These are phyloP conservation scores for Murraya paniculata DNA, from an alignment of 345 rosid species.

Conservation along the genomic window DNA sequence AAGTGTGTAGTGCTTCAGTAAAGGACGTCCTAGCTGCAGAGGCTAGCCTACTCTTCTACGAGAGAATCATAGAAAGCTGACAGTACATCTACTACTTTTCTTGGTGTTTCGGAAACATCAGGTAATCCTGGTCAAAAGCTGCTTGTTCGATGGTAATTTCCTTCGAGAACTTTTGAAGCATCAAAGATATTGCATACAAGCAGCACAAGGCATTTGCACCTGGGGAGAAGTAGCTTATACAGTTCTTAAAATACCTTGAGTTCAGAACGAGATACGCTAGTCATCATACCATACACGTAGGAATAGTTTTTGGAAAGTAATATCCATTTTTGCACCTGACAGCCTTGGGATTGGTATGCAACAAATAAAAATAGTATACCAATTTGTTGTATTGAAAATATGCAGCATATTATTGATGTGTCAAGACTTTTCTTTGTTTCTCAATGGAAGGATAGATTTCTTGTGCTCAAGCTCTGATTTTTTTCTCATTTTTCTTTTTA, in stretches of 20 bases:
- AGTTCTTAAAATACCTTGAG: not conserved
- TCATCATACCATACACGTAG: not conserved
- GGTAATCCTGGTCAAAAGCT: not conserved
- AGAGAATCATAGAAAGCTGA: constrained; percentile 39
- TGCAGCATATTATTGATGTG: too few relatives aligned
- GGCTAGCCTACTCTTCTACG: constrained; percentile 87
- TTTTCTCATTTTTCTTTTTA: too few relatives aligned
- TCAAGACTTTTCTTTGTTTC: not conserved
- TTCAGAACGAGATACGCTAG: not conserved
- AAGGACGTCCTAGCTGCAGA: constrained; percentile 74
- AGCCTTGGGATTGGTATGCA: not conserved
- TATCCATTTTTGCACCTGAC: not conserved
- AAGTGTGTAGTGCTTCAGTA: constrained; percentile 57
- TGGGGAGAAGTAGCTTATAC: not conserved
- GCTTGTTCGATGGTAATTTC: not conserved
- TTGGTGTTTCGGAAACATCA: not conserved
- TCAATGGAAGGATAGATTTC: not conserved
- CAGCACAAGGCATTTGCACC: not conserved
- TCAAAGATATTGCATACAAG: not conserved
- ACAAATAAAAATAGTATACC: too few relatives aligned
- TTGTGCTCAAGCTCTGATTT: not conserved
- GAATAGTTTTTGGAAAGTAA: not conserved
- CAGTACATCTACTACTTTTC: not conserved
- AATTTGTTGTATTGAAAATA: too few relatives aligned
- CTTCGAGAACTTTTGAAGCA: not conserved